Base-by-base conservation (phyloP, 2,329 filamentous ascomycete species). In the Aspergillus sojae region DNA sequence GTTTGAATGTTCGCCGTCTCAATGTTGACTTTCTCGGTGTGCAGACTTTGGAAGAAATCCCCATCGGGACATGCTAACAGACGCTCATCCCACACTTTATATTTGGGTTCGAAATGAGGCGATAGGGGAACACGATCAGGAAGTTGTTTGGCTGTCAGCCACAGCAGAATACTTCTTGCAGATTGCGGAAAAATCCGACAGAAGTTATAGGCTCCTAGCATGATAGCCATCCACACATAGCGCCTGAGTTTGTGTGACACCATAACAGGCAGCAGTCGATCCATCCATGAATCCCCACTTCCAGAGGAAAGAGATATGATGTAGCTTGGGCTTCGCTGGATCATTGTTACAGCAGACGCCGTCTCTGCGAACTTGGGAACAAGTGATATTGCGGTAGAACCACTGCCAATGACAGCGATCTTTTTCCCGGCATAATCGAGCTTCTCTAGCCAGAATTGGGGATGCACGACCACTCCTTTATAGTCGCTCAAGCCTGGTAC, bases 41-140 rank as follows among this genome's bases (percentile, higher is more conserved):
- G 77, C 26, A 87, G 75, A 28, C 77, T 75, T 19, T 78, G 72
- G 76, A 84, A 87, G 72, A 86, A 86, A 70, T 87, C 85, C 34
- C 81, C 83, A 57, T 85, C 80, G 0, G 83, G 83, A 36, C 79
- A 88, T 63, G 91, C 79, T 70, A 91, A 93, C 5, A 94, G 79
- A 1, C 91, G 85, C 73, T 94, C 91, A 61, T 92, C 83, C 82
- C 90, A 88, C 0, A 87, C 87, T 28, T 84, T 80, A 69, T 91
- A 90, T 1, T 71, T 72, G 0, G 88, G 88, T 5, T 83, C 84
- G 72, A 90, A 90, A 73, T 90, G 84, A 2, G 84, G 81, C 34
- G 34, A 36, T 12, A 36, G 14, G 1, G 34, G 34, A 36, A 36
- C 4, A 36, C 2, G 12, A 2, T 36, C 12, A 14, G 34, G 34